These are phyloP conservation scores for Drechslerella coelobrocha DNA, from an alignment of 2,329 filamentous ascomycete genomes.

Conservation along the genomic window DNA sequence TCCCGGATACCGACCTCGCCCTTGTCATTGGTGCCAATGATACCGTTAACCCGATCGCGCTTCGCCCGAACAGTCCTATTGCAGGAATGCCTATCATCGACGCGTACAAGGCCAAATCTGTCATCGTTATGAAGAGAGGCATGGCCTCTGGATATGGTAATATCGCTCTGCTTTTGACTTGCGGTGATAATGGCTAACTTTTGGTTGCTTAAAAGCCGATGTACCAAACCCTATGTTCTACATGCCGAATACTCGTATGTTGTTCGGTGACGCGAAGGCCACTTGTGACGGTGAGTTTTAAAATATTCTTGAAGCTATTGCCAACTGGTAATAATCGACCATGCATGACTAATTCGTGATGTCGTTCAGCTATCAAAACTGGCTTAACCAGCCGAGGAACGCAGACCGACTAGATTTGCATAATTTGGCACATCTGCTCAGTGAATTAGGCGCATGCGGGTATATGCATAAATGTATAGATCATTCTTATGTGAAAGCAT, in stretches of 20 bases:
- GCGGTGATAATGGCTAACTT: background rate
- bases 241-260: constrained; percentile 86
- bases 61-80: constrained; percentile 82
- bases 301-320: background rate
- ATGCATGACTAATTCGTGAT: background rate
- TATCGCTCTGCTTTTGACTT: constrained; percentile 54
- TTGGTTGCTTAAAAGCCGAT: constrained; percentile 67
- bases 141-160: constrained; percentile 85
- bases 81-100: constrained; percentile 92
- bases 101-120: constrained; percentile 92
- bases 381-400: constrained; percentile 43
- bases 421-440: background rate
- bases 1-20: constrained; percentile 81
- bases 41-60: constrained; percentile 86
- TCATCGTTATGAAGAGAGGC: constrained; percentile 90
- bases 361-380: constrained; percentile 36
- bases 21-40: constrained; percentile 92
- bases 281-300: constrained; percentile 70
- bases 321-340: background rate
- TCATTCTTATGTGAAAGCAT: constrained; percentile 48
- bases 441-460: constrained; percentile 25
- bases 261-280: constrained; percentile 87
- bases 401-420: constrained; percentile 27
- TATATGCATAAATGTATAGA: constrained; percentile 43
- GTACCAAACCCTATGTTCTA: constrained; percentile 94